phyloP scores from a whole-genome alignment of 495 filamentous ascomycete species.

The Hypoxylon lenormandii region DNA sequence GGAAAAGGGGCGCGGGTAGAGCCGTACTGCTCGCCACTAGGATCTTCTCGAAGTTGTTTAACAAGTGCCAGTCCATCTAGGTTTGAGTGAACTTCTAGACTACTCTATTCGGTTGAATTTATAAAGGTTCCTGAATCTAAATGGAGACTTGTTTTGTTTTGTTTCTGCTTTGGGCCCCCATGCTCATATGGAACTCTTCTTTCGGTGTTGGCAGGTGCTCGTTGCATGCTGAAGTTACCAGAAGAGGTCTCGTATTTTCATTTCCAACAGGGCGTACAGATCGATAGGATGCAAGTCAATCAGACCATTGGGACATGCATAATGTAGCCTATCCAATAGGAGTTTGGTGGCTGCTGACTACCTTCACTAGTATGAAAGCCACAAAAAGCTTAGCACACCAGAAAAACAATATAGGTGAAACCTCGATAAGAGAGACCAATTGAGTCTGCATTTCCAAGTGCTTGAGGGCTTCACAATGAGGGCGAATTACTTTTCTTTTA shows the following conservation, averaged over 20 bases:
- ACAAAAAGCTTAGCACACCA: neutral
- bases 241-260: neutral
- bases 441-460: no score
- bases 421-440: no score
- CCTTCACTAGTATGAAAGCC: neutral
- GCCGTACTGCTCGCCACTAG: neutral
- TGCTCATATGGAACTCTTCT: neutral
- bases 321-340: constrained; percentile 8
- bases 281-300: constrained; percentile 9
- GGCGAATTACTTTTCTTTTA: no score
- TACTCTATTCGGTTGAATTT: neutral
- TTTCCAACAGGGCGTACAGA: neutral
- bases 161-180: neutral
- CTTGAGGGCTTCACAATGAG: no score
- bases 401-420: no score
- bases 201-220: neutral
- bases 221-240: constrained; percentile 10
- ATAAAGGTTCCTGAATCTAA: no score
- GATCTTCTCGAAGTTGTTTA: neutral
- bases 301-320: constrained; percentile 28
- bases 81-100: neutral
- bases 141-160: neutral
- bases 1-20: constrained; percentile 11
- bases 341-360: constrained; percentile 16
- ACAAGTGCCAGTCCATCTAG: neutral